phyloP scores from a whole-genome alignment of 805 yeast genomes.

The Soucietia sequanensis region DNA sequence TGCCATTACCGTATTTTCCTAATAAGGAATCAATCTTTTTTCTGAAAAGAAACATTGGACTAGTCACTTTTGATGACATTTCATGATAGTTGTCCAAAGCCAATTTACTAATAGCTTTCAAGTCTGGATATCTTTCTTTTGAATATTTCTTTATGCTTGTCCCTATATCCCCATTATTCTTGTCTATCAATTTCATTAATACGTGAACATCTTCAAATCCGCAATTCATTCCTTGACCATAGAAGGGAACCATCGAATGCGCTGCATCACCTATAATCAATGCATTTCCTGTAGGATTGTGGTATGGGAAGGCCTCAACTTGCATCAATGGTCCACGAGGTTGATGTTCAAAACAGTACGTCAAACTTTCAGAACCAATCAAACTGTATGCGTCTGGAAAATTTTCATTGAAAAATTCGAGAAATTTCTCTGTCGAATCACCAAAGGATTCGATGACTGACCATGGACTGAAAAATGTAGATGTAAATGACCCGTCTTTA shows the following conservation, averaged over 20 bases:
- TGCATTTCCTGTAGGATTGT: constrained; percentile 56
- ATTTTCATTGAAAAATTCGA: constrained; percentile 53
- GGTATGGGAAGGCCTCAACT: constrained; percentile 67
- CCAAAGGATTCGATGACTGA: constrained; percentile 51
- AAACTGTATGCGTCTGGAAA: constrained; percentile 75
- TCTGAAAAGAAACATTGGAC: constrained; percentile 56
- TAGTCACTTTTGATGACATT: constrained; percentile 80
- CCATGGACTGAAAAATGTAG: constrained; percentile 87
- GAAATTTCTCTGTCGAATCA: constrained; percentile 41
- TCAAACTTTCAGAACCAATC: constrained; percentile 59
- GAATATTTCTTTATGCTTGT: constrained; percentile 59
- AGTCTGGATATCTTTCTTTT: constrained; percentile 56
- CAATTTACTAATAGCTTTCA: constrained; percentile 71
- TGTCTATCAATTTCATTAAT: constrained; percentile 49
- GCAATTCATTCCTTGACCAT: constrained; percentile 96
- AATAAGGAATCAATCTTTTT: constrained; percentile 67
- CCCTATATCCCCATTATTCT: constrained; percentile 33
- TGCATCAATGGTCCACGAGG: constrained; percentile 82
- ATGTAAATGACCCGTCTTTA: constrained; percentile 80
- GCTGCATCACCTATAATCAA: constrained; percentile 90
- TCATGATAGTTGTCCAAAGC: constrained; percentile 82
- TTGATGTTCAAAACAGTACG: constrained; percentile 49
- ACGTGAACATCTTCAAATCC: constrained; percentile 89
- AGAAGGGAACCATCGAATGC: constrained; percentile 97
- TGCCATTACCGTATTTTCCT: constrained; percentile 54